Conservation (phyloP, 371 early-diverging fungal species). For the Rhizopus arrhizus region DNA sequence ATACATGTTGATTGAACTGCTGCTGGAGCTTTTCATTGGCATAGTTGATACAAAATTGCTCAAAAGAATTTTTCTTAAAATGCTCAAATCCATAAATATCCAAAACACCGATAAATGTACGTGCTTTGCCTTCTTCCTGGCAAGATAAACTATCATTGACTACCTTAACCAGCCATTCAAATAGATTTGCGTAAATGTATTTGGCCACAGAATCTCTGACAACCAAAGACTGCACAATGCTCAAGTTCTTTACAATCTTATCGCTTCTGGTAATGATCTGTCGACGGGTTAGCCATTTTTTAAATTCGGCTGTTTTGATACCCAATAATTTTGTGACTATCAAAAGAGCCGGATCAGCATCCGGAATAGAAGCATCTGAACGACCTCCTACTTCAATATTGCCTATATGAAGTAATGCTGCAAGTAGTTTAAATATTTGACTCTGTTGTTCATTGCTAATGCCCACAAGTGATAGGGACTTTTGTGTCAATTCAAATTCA, state of each 20-base stretch:
- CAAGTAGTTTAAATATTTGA: constrained; percentile 87
- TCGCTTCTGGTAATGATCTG: constrained; percentile 88
- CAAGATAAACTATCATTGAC: constrained; percentile 80
- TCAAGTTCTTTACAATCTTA: constrained; percentile 79
- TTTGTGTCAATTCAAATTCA: constrained; percentile 87
- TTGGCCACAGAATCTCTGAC: constrained; percentile 94
- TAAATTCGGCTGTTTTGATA: constrained; percentile 74
- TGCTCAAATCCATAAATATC: constrained; percentile 98
- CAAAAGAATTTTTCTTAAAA: constrained; percentile 97
- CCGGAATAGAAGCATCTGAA: constrained; percentile 64
- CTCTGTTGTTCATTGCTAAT: constrained; percentile 81
- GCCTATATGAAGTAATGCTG: constrained; percentile 92
- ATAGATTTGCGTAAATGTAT: constrained; percentile 89
- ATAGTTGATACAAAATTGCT: constrained; percentile 99
- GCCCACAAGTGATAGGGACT: constrained; percentile 84
- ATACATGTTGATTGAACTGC: constrained; percentile 73
- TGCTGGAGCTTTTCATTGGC: constrained; percentile 98
- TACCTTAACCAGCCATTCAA: constrained; percentile 91
- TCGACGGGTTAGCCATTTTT: constrained; percentile 87
- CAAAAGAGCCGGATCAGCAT: constrained; percentile 69
- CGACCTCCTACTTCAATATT: constrained; percentile 84
- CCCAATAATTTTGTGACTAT: constrained; percentile 73
- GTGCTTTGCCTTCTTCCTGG: constrained; percentile 50
- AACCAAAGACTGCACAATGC: constrained; percentile 75
- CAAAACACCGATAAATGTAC: constrained; percentile 90